These are phyloP conservation scores for Diplosphaera chodatii DNA, from an alignment of 139 green algal genomes.

Conservation along the genomic window DNA sequence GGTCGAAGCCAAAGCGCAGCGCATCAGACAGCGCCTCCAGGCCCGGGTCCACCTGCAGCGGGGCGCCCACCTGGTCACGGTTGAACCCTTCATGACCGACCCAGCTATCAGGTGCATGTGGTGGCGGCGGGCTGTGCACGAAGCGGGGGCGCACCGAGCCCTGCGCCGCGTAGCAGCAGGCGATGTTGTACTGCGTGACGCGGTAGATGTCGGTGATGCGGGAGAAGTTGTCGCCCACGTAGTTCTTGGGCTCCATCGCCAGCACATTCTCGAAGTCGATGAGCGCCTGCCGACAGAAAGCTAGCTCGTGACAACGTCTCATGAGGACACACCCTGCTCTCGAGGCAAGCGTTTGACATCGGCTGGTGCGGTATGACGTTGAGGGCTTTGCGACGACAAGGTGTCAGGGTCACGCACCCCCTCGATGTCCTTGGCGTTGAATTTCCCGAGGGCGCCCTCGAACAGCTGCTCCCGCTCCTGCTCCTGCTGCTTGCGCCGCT, in stretches of 20 bases:
- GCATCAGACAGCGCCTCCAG: conserved; percentile 76
- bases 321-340: too few species aligned
- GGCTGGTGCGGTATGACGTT: too few species aligned
- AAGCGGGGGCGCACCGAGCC: conserved; percentile 46
- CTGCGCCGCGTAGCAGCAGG: conserved; percentile 93
- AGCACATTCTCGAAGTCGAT: conserved; percentile 96
- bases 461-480: conserved; percentile 81
- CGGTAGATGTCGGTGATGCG: conserved; percentile 81
- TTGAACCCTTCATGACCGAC: too few species aligned
- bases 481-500: conserved; percentile 72
- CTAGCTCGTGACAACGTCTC: too few species aligned
- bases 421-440: conserved; percentile 69
- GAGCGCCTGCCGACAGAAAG: conserved; percentile 76
- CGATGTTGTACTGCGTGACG: conserved; percentile 96
- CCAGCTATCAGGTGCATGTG: too few species aligned
- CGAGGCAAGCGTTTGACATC: too few species aligned
- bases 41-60: conserved; percentile 66
- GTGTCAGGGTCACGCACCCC: conserved; percentile 40
- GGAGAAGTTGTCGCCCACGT: conserved; percentile 86
- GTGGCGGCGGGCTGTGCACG: too few species aligned
- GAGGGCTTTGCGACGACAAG: too few species aligned
- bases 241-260: conserved; percentile 85
- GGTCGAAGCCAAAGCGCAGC: conserved; percentile 86
- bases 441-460: conserved; percentile 78
- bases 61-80: too few species aligned